Percentiles rank a stretch among this genome's conserved stretches.
Evolutionary conservation across 2,329 filamentous ascomycete genomes (phyloP).

Genomic region (Aschersonia sp.): DNA sequence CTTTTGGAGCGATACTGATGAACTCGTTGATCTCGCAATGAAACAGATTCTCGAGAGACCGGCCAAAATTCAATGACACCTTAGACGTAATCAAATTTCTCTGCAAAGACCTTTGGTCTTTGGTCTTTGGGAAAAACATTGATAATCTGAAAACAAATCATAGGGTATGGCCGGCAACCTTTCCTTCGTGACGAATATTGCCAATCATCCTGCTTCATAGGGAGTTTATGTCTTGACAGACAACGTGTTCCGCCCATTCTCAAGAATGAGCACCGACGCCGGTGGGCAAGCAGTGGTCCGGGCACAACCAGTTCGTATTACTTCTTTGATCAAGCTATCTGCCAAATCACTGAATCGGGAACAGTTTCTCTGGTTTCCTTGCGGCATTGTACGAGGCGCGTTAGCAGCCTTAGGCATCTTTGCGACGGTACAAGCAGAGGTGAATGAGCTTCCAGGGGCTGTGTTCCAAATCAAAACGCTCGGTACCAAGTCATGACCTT

Average conservation of each 20-base stretch:
- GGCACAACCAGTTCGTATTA: constrained; percentile 55
- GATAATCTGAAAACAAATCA: constrained; percentile 99
- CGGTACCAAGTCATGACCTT: constrained; percentile 43
- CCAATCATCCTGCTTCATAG: constrained; percentile 22
- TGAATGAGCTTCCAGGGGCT: constrained; percentile 69
- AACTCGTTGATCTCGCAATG: neutral
- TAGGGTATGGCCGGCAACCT: constrained; percentile 36
- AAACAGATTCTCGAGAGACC: constrained; percentile 60
- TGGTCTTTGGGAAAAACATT: constrained; percentile 92
- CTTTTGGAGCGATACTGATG: too few relatives aligned
- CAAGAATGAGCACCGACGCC: constrained; percentile 74
- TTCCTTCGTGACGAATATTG: neutral
- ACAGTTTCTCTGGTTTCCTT: constrained; percentile 89
- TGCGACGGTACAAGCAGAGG: constrained; percentile 84
- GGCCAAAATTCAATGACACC: constrained; percentile 79
- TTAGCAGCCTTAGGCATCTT: constrained; percentile 82
- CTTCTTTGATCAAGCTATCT: constrained; percentile 15
- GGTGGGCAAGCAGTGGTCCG: constrained; percentile 57
- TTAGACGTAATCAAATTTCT: constrained; percentile 96
- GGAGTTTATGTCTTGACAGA: constrained; percentile 95
- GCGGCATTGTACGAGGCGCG: constrained; percentile 82
- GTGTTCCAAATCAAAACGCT: constrained; percentile 93
- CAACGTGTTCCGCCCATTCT: constrained; percentile 76
- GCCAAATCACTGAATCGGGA: neutral
- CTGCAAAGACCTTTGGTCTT: constrained; percentile 94